These are phyloP conservation scores for Xylaria arbuscula DNA, from an alignment of 2,329 filamentous ascomycete genomes.

Conservation along the genomic window DNA sequence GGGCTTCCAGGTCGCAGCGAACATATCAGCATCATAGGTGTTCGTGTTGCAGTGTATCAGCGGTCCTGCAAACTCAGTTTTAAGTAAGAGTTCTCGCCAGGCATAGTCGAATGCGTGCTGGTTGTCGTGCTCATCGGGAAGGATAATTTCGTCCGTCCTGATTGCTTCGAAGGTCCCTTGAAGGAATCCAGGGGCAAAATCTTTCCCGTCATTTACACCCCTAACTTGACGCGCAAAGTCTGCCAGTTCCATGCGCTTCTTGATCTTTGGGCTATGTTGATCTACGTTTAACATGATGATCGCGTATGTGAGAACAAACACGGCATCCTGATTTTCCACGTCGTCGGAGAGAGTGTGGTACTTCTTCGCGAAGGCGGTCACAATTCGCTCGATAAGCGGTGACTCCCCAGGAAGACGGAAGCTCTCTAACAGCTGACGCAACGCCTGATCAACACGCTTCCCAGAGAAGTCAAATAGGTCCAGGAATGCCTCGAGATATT, in stretches of 20 bases:
- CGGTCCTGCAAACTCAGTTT: slow-evolving; percentile 79
- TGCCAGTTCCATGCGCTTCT: slow-evolving; percentile 83
- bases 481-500: slow-evolving; percentile 85
- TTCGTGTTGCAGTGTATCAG: slow-evolving; percentile 88
- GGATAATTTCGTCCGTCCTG: slow-evolving; percentile 91
- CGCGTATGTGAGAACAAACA: slow-evolving; percentile 92
- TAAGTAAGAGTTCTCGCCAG: slow-evolving; percentile 92
- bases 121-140: slow-evolving; percentile 97
- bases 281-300: slow-evolving; percentile 99
- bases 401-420: slow-evolving; percentile 96
- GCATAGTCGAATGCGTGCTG: slow-evolving; percentile 96
- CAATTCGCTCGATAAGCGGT: slow-evolving; percentile 89
- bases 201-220: slow-evolving; percentile 84
- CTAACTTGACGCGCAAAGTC: slow-evolving; percentile 91
- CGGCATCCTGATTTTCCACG: slow-evolving; percentile 85
- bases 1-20: slow-evolving; percentile 93
- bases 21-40: slow-evolving; percentile 97
- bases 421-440: slow-evolving; percentile 86
- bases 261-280: slow-evolving; percentile 93
- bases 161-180: slow-evolving; percentile 91
- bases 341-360: slow-evolving; percentile 80
- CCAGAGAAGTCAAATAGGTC: slow-evolving; percentile 87
- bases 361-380: slow-evolving; percentile 86
- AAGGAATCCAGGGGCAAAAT: slow-evolving; percentile 87
- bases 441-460: slow-evolving; percentile 89